A percentile compares a stretch with the other conserved stretches of the same genome.
Evolutionary conservation across 352 stramenopile genomes (phyloP).

Genomic region (Peronosclerospora sorghi): DNA sequence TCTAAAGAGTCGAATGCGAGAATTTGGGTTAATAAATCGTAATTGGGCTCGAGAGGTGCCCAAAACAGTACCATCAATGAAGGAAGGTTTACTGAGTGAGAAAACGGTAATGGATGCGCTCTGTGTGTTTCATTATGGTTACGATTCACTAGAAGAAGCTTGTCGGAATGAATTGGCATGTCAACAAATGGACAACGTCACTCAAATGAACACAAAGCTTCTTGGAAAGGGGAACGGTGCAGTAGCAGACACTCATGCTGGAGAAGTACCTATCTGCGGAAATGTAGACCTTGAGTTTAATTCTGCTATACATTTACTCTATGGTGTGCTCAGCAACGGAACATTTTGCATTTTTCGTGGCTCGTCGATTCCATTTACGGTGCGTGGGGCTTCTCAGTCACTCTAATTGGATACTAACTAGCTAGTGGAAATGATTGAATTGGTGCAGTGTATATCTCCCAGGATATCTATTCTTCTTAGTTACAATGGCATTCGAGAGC

Average conservation of each 20-base stretch:
- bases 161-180: slow-evolving; percentile 41
- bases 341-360: slow-evolving; percentile 62
- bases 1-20: slow-evolving; percentile 6
- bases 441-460: slow-evolving; percentile 39
- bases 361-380: slow-evolving; percentile 60
- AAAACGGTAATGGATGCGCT: slow-evolving; percentile 55
- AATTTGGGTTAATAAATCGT: slow-evolving; percentile 27
- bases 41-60: slow-evolving; percentile 25
- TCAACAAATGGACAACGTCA: slow-evolving; percentile 51
- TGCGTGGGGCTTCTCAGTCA: slow-evolving; percentile 15
- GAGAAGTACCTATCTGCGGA: slow-evolving; percentile 53
- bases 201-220: slow-evolving; percentile 54
- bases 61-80: slow-evolving; percentile 22
- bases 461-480: slow-evolving; percentile 42
- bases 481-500: slow-evolving; percentile 33
- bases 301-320: slow-evolving; percentile 56
- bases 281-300: slow-evolving; percentile 49
- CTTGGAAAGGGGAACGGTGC: slow-evolving; percentile 40
- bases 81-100: slow-evolving; percentile 54
- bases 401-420: background rate
- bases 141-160: slow-evolving; percentile 43
- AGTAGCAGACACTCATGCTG: slow-evolving; percentile 46
- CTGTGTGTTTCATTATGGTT: slow-evolving; percentile 63
- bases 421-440: background rate
- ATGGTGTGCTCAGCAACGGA: slow-evolving; percentile 51